Evolutionary conservation across 305 asterid genomes (phyloP), one percentile per base, ranked within the genome.

Genomic region (Andrographis paniculata): DNA sequence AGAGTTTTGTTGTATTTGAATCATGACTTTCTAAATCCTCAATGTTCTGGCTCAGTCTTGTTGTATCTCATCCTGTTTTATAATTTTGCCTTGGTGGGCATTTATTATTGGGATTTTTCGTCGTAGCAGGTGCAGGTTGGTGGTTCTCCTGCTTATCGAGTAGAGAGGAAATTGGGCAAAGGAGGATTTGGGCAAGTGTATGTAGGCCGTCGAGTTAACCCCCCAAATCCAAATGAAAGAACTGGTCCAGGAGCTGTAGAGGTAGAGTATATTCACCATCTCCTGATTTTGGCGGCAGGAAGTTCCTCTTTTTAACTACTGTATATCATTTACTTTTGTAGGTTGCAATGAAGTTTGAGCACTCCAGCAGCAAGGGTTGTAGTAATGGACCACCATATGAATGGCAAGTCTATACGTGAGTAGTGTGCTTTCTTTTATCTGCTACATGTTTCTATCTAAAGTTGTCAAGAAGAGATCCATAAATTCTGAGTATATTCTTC

Each of bases 321-420:
- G 9, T 5, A 30, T 35, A 4, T 36, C n/a, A n/a, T n/a, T n/a
- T n/a, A n/a, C 44, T 28, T 17, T 46, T 58, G 17, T 62, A 79
- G 88, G 87, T 78, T 36, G 87, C 87, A n/a, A 59, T 78, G 69
- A 78, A 78, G 43, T 78, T 78, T 63, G 87, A 78, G 69, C 83
- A 78, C 36, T 58, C 70, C 19, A 69, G 63, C 59, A 75, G 83
- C 67, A 78, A 75, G 70, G 80, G 83, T 30, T 75, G 87, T 61
- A 75, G 64, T 42, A 56, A 69, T 55, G 76, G 80, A 33, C 72
- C 87, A 19, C 83, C 87, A 28, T 54, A 64, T 33, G 87, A 78
- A 55, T 78, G 87, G 87, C 83, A 75, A 64, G 87, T 75, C 48
- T 78, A 78, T 45, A 61, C 42, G 88, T 72, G 59, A 58, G 74